phyloP scores from a whole-genome alignment of 192 early-diverging fungal genomes.

The Linnemannia schmuckeri region DNA sequence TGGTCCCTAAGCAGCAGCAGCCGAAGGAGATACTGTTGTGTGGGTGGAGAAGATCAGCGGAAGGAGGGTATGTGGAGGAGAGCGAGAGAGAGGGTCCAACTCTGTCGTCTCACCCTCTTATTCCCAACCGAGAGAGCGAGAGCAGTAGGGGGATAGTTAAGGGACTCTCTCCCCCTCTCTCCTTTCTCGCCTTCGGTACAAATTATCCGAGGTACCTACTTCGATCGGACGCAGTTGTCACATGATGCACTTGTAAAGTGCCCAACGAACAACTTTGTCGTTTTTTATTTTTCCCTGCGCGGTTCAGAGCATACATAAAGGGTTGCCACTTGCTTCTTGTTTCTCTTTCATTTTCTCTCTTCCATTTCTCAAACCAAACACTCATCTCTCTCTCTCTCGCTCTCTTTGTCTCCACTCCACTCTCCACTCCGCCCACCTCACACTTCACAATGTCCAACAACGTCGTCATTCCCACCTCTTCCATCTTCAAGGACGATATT shows the following conservation, averaged over 20 bases:
- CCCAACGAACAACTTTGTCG: not conserved
- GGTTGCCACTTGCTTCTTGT: not conserved
- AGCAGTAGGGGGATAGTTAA: not conserved
- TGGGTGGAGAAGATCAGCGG: not conserved
- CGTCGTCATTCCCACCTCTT: slow-evolving; percentile 36
- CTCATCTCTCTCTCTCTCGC: slow-evolving; percentile 15
- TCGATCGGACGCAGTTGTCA: not conserved
- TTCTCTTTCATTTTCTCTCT: slow-evolving; percentile 37
- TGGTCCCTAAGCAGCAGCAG: not conserved
- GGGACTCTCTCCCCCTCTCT: not conserved
- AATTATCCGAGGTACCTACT: not conserved
- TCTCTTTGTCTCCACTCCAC: slow-evolving; percentile 13
- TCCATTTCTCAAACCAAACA: slow-evolving; percentile 14
- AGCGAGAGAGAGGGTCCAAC: too few species aligned
- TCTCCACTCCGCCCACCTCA: not conserved
- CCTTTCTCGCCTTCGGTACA: not conserved
- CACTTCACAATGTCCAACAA: slow-evolving; percentile 31
- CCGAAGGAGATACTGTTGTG: too few species aligned
- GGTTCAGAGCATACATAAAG: not conserved
- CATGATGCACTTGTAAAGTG: not conserved
- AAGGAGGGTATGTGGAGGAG: not conserved
- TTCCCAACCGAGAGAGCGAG: not conserved
- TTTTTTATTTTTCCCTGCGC: not conserved
- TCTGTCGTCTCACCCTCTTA: not conserved
- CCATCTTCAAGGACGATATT: slow-evolving; percentile 60